Percentiles rank a stretch among this genome's conserved stretches.
These are phyloP conservation scores for Annulohypoxylon truncatum DNA, from an alignment of 2,329 filamentous ascomycete genomes.

Conservation along the genomic window DNA sequence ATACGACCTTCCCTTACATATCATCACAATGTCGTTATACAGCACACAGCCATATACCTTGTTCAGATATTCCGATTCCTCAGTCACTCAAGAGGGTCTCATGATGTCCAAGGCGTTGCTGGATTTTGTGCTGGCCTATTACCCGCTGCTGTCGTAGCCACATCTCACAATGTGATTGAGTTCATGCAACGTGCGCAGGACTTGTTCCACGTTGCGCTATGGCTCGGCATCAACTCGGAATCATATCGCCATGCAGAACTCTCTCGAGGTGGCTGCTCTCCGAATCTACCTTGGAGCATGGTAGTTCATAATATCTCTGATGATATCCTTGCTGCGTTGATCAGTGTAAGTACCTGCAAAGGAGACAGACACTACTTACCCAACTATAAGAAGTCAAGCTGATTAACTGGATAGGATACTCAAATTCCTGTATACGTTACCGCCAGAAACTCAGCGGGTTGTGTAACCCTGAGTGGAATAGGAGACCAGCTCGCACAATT, in stretches of 20 bases:
- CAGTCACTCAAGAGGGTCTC: not conserved
- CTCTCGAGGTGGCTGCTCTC: not conserved
- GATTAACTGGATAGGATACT: not conserved
- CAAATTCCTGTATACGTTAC: not conserved
- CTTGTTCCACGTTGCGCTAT: not conserved
- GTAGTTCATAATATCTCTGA: slow-evolving; percentile 2
- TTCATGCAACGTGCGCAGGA: slow-evolving; percentile 1
- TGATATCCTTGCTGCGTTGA: not conserved
- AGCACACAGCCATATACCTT: not conserved
- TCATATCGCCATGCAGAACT: not conserved
- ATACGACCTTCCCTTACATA: not conserved
- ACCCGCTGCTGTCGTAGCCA: not conserved
- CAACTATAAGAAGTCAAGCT: not conserved
- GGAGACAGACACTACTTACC: not conserved
- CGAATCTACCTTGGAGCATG: not conserved
- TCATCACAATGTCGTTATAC: not conserved
- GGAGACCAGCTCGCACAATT: slow-evolving; percentile 4
- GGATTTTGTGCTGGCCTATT: not conserved
- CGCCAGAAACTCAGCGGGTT: slow-evolving; percentile 10
- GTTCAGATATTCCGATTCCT: not conserved
- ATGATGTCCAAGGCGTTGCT: not conserved
- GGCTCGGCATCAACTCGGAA: not conserved
- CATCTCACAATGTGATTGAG: not conserved
- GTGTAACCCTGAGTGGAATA: slow-evolving; percentile 27
- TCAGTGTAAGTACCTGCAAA: not conserved